A percentile compares a stretch with the other conserved stretches of the same genome.
Conservation (phyloP, 2,329 filamentous ascomycete genomes). For the Stagonosporopsis rhizophila region DNA sequence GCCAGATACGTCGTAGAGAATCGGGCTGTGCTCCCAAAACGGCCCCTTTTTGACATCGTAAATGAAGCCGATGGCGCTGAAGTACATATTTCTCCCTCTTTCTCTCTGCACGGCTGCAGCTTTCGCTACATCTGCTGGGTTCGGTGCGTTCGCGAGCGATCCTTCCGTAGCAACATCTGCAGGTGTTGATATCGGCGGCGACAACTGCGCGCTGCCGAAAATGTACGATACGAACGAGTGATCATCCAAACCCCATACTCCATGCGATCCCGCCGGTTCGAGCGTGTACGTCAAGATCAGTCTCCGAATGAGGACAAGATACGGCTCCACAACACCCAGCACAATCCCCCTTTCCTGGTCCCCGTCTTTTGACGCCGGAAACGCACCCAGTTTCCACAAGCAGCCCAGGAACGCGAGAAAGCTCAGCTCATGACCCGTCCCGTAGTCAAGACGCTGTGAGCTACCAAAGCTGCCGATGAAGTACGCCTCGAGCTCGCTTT, state of each 20-base stretch:
- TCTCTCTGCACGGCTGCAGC: slow-evolving; percentile 51
- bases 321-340: slow-evolving; percentile 82
- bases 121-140: slow-evolving; percentile 70
- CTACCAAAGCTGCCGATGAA: slow-evolving; percentile 88
- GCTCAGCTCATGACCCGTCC: slow-evolving; percentile 93
- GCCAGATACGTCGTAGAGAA: slow-evolving; percentile 92
- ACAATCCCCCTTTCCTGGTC: slow-evolving; percentile 80
- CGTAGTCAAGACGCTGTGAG: slow-evolving; percentile 88
- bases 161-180: slow-evolving; percentile 75
- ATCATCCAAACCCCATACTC: slow-evolving; percentile 98
- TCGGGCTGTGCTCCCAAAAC: slow-evolving; percentile 93
- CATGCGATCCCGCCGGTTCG: slow-evolving; percentile 94
- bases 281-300: slow-evolving; percentile 91
- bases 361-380: slow-evolving; percentile 63
- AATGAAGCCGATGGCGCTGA: slow-evolving; percentile 94
- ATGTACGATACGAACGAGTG: slow-evolving; percentile 95
- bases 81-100: slow-evolving; percentile 72
- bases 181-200: slow-evolving; percentile 69
- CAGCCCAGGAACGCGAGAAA: slow-evolving; percentile 90
- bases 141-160: slow-evolving; percentile 71
- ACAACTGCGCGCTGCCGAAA: slow-evolving; percentile 90
- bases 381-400: slow-evolving; percentile 88
- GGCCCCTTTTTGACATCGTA: slow-evolving; percentile 95
- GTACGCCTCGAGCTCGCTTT: slow-evolving; percentile 77
- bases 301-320: slow-evolving; percentile 78